These are phyloP conservation scores for Blastobotrys buckinghamii DNA, from an alignment of 1,139 yeast species.

Conservation along the genomic window DNA sequence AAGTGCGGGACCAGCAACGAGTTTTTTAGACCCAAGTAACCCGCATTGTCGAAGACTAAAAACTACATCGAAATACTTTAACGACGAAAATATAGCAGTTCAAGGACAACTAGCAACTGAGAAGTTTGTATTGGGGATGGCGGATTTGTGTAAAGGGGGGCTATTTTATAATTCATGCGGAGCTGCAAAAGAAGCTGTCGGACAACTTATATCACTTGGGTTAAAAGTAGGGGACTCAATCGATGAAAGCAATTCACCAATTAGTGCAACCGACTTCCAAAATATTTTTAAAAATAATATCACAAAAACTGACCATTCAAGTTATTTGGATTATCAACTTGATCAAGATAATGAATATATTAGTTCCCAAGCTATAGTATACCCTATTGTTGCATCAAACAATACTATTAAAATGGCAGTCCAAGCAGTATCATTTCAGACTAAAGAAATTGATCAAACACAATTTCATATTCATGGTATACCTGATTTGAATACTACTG, in stretches of 20 bases:
- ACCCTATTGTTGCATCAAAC: neutral
- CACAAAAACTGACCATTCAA: neutral
- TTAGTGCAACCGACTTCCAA: neutral
- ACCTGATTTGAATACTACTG: slow-evolving; percentile 1
- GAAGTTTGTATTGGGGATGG: slow-evolving; percentile 4
- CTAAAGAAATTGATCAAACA: neutral
- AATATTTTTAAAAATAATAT: neutral
- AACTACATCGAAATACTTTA: neutral
- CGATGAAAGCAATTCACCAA: neutral
- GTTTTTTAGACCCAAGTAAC: slow-evolving; percentile 8
- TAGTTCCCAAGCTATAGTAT: neutral
- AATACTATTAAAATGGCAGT: neutral
- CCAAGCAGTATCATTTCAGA: slow-evolving; percentile 3
- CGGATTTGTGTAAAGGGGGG: slow-evolving; percentile 4
- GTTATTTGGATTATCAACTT: neutral
- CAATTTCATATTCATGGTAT: slow-evolving; percentile 5
- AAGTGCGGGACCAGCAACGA: slow-evolving; percentile 5
- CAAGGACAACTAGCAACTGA: slow-evolving; percentile 1
- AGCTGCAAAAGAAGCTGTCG: neutral
- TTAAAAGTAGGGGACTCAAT: neutral
- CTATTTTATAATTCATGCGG: neutral
- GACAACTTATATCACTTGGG: neutral
- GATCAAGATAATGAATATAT: neutral
- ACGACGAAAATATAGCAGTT: neutral
- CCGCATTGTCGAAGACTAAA: neutral